Base-by-base conservation (phyloP, 1,284 basidiomycete genomes). In the Grifola frondosa region DNA sequence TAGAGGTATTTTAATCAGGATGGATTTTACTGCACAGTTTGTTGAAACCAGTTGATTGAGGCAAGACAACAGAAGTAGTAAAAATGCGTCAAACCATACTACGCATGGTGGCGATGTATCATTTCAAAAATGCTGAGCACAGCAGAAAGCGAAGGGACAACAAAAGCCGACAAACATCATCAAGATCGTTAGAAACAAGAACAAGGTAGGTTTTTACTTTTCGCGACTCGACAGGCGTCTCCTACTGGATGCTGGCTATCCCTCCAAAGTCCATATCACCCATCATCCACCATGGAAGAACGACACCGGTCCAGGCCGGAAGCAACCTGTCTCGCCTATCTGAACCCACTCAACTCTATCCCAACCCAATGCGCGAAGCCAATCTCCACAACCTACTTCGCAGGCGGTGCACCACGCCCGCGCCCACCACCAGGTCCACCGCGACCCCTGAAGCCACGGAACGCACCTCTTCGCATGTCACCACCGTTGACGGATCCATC, bases 401-500 rank as follows among this genome's bases (percentile, higher is more conserved):
- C 56, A 19, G 57, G 59, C 3, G 60, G 58, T 3, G 41, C 54
- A 25, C 58, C 61, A 44, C 63, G 60, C 5, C 64, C 64, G 17
- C 65, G 53, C 9, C 62, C 61, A 23, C 64, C 59, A 30, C 54
- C 52, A n/a, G 52, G 51, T 5, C 62, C 63, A 17, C 66, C 63
- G 29, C 67, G 58, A 4, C 62, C 62, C 24, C 65, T 53, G 54
- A 53, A 62, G 13, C 57, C 54, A n/a, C n/a, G n/a, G n/a, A n/a
- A n/a, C n/a, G n/a, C n/a, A 32, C 63, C 58, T 17, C 63, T 50
- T 4, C 61, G 54, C 17, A 50, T 45, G 37, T 53, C 66, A 29
- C 65, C 65, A 39, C 62, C 64, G 12, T 63, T 56, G 5, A 68
- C 62, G 7, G 59, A 57, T 16, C 64, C 63, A 8, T 62, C 63